Conservation (phyloP, 495 filamentous ascomycete species). For the Aspergillus avenaceus region DNA sequence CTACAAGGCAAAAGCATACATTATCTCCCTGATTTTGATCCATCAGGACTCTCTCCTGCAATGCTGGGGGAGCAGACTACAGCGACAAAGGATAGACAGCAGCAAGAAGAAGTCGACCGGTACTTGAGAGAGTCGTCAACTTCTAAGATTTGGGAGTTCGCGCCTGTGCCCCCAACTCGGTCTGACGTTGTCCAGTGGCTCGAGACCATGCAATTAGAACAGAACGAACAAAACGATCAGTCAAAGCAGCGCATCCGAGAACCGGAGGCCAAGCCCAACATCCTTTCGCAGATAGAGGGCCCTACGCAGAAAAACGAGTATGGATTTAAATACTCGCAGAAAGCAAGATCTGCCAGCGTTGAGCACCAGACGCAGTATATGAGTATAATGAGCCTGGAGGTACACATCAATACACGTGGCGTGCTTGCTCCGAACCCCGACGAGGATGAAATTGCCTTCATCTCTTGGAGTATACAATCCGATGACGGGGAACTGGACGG, state of each 20-base stretch:
- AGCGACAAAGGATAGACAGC: constrained; percentile 40
- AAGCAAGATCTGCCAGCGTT: constrained; percentile 67
- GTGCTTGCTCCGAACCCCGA: constrained; percentile 80
- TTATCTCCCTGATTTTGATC: constrained; percentile 77
- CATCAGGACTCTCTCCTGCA: constrained; percentile 51
- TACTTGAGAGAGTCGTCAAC: constrained; percentile 37
- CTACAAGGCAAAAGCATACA: constrained; percentile 69
- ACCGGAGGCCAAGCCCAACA: constrained; percentile 18
- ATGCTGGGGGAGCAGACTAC: constrained; percentile 50
- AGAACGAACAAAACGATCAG: background rate
- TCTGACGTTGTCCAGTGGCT: constrained; percentile 71
- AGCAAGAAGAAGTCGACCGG: constrained; percentile 47
- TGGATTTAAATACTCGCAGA: constrained; percentile 86
- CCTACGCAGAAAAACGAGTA: constrained; percentile 81
- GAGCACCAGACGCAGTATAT: constrained; percentile 89
- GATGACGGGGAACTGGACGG: constrained; percentile 57
- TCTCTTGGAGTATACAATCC: constrained; percentile 87
- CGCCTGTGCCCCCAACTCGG: constrained; percentile 60
- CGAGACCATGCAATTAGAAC: constrained; percentile 26
- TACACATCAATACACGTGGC: constrained; percentile 90
- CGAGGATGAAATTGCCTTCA: constrained; percentile 80
- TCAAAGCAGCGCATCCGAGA: constrained; percentile 6
- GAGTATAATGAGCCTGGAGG: constrained; percentile 91
- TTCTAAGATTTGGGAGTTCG: constrained; percentile 39
- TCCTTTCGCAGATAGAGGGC: constrained; percentile 82